Conservation (phyloP, 805 yeast genomes). For the Barnettozyma sucrosica region DNA sequence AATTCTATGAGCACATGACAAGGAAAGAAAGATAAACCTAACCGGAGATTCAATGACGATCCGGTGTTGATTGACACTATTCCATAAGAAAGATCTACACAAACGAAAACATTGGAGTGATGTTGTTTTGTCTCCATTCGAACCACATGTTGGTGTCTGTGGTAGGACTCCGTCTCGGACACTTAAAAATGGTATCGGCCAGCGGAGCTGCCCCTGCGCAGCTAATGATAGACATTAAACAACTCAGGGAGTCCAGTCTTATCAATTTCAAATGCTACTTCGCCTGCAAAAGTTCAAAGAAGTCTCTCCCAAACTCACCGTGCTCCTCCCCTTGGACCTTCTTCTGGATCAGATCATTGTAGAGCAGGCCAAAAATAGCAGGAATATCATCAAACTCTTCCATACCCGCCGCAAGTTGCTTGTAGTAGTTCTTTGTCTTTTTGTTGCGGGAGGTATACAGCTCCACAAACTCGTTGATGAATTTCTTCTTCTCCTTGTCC, state of each 20-base stretch:
- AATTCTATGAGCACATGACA: no score
- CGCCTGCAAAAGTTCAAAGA: constrained; percentile 12
- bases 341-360: constrained; percentile 29
- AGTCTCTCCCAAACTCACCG: constrained; percentile 24
- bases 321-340: constrained; percentile 12
- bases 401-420: constrained; percentile 31
- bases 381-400: constrained; percentile 33
- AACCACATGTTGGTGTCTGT: background rate
- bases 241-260: background rate
- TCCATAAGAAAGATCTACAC: background rate
- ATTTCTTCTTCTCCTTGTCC: constrained; percentile 24
- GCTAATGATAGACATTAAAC: background rate
- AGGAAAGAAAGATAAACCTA: no score
- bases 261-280: background rate
- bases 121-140: background rate
- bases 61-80: no score
- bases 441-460: constrained; percentile 30
- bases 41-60: no score
- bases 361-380: constrained; percentile 33
- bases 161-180: background rate
- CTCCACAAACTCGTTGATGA: constrained; percentile 26
- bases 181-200: background rate
- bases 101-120: background rate
- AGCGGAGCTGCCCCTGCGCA: background rate
- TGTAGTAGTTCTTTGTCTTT: constrained; percentile 31